Evolutionary conservation across 2,329 filamentous ascomycete genomes (phyloP), one percentile per base, ranked within the genome.

Genomic region (Amylocarpus encephaloides): DNA sequence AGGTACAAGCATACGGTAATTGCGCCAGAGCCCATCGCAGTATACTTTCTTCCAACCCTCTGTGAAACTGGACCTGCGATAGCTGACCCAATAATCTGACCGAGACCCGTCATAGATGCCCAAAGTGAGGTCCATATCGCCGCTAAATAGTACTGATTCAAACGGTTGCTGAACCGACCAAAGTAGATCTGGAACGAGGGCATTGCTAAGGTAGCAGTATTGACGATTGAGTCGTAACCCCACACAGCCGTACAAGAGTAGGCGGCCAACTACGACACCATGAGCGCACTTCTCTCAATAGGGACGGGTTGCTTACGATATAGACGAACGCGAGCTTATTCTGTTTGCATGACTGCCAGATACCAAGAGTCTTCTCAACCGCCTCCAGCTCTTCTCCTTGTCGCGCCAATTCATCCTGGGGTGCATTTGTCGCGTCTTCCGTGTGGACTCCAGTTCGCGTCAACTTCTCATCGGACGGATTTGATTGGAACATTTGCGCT

Each of bases 51-150:
- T 6, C 56, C 56, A n/a, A 56, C 18, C 11, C 43, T 51, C 10
- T 58, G 51, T 22, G 54, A 54, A 26, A 58, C 26, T 12, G 56
- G 56, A 15, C 54, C 50, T 5, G 51, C 48, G 15, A 50, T 40
- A 2, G 46, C 43, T 45, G 54, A 54, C 10, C 56, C 56, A 13
- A 58, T 7, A 11, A 55, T 50, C 43, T 56, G 49, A 7, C 52
- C 52, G 30, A 56, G 15, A 16, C 48, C 47, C 16, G 52, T 51
- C 54, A 58, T 58, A n/a, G 56, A 54, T 12, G 44, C 33, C 54
- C 56, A 58, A 11, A 58, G 39, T 2, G 54, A 54, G n/a, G 54
- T 57, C 56, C 56, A 58, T 26, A 57, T 50, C 16, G 54, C 57
- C 11, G 45, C 43, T 10, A 58, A 16, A 39, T 54, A 57, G 15